Evolutionary conservation across 768 basidiomycete genomes (phyloP).

Genomic region (Tulasnella sp.): DNA sequence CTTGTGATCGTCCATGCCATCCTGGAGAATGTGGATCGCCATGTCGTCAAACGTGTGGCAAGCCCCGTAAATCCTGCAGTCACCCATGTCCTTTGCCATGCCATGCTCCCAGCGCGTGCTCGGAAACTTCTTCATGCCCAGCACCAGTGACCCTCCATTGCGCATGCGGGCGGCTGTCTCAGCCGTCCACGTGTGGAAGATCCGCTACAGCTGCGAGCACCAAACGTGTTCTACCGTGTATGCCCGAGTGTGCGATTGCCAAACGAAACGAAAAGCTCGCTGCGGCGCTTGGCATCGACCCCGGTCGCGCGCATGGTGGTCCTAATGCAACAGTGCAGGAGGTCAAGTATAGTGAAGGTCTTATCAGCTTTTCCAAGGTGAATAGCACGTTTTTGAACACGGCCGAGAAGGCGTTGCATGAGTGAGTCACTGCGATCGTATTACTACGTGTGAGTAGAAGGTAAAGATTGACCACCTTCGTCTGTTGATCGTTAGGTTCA

Average conservation of each 20-base stretch:
- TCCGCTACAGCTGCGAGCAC: conserved; percentile 35
- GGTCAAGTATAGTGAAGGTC: conserved; percentile 34
- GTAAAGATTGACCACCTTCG: no score
- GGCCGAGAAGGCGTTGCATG: conserved; percentile 73
- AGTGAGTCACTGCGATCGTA: conserved; percentile 36
- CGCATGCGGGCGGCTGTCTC: conserved; percentile 71
- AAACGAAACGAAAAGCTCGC: conserved; percentile 83
- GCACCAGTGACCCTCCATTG: conserved; percentile 58
- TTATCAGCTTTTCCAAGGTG: conserved; percentile 47
- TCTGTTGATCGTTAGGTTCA: conserved; percentile 38
- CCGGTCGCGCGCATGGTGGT: conserved; percentile 31
- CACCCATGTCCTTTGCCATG: conserved; percentile 66
- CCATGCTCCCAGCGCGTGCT: conserved; percentile 81
- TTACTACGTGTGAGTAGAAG: no score
- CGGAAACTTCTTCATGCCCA: conserved; percentile 68
- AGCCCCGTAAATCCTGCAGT: conserved; percentile 74
- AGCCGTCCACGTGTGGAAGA: conserved; percentile 61
- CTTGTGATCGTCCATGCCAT: conserved; percentile 76
- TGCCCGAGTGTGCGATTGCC: conserved; percentile 69
- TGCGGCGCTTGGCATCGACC: conserved; percentile 78
- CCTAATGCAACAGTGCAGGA: conserved; percentile 20
- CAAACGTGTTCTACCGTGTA: conserved; percentile 52
- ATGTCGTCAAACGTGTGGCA: conserved; percentile 72
- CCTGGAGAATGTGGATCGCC: conserved; percentile 57
- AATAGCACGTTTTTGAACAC: conserved; percentile 56